Base-by-base conservation (phyloP, 2,329 filamentous ascomycete species). In the Chalaropsis ovoidea region DNA sequence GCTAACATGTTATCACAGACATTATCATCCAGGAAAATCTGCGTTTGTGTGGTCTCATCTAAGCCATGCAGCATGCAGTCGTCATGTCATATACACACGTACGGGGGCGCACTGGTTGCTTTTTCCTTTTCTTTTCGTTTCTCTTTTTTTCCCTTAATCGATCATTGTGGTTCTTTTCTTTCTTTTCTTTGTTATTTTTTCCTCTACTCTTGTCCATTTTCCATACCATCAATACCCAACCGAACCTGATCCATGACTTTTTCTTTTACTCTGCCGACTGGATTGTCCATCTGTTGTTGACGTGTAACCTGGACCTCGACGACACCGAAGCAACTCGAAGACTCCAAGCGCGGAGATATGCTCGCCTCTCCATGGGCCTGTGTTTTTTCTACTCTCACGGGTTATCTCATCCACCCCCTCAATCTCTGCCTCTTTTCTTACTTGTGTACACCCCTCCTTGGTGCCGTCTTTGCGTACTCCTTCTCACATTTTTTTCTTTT, bases 11-110 rank as follows among this genome's bases (percentile, higher is more conserved):
- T 17, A 10, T 19, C 13, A 1, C 27, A 96, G 94, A 99, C 79
- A 99, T 99, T 77, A 99, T 99, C 79, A 99, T 99, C 77, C 94
- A 99, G 81, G 94, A 97, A 80, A 99, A 99, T 80, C 86, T 99
- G 70, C 88, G 94, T 77, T 84, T 95, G 77, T 96, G 92, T 78
- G 93, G 93, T 83, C 81, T 97, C 76, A 96, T 97, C 83, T 96
- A 88, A 87, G 72, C 71, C 72, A 70, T 72, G 73, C 74, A 72
- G 73, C 69, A 72, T 72, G 72, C 71, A 61, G 63, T 61, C 45
- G 56, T 67, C 65, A 71, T 68, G 69, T 71, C 65, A 71, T 69
- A 69, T 71, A 72, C 69, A 42, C 61, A 64, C 65, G 42, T 49
- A 64, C 61, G 61, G 61, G 63, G 61, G 54, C 61, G 45, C 66